A percentile compares a stretch with the other conserved stretches of the same genome.
Conservation (phyloP, 1,139 yeast species). For the Blastobotrys persicus region DNA sequence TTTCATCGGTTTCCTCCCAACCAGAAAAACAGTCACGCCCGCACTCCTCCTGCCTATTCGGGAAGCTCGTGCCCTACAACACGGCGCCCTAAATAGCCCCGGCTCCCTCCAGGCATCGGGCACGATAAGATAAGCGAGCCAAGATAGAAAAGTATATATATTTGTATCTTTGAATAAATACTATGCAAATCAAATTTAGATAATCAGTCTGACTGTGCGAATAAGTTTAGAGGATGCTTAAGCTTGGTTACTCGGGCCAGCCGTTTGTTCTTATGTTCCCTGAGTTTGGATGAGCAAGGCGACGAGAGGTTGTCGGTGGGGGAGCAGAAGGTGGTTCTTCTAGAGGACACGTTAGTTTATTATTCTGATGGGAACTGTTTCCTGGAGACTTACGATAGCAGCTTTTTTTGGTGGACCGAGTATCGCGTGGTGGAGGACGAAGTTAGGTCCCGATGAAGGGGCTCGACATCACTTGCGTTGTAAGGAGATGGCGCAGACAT, state of each 20-base stretch:
- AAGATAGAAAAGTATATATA: too few species aligned
- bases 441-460: conserved; percentile 23
- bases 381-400: conserved; percentile 24
- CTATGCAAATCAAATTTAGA: neutral
- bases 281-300: conserved; percentile 29
- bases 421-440: conserved; percentile 18
- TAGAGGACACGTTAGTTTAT: conserved; percentile 5
- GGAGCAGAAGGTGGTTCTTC: conserved; percentile 27
- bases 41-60: too few species aligned
- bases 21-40: neutral
- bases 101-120: too few species aligned
- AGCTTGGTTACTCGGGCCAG: conserved; percentile 6
- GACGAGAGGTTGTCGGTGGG: conserved; percentile 29
- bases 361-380: neutral
- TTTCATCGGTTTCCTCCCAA: neutral
- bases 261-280: conserved; percentile 22
- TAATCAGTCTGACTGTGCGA: neutral
- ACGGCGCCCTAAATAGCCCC: too few species aligned
- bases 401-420: conserved; percentile 25
- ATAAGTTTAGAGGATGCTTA: neutral
- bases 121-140: neutral
- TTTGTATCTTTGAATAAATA: neutral
- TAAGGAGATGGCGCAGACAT: neutral
- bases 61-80: too few species aligned
- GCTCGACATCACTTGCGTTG: conserved; percentile 15